Base-by-base conservation (phyloP, 352 stramenopile species). In the Aphanomyces cochlioides region DNA sequence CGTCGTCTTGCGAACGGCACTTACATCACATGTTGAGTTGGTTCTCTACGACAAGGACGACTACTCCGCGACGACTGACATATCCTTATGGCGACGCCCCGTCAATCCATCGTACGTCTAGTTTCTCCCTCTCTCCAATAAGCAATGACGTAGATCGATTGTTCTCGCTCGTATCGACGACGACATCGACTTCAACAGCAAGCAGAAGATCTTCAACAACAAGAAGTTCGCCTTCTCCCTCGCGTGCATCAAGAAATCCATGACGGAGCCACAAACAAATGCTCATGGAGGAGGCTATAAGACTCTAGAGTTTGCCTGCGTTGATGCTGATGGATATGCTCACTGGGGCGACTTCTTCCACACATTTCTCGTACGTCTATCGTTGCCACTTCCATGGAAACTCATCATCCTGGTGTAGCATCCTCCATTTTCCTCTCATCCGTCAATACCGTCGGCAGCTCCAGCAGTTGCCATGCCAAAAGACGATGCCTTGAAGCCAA, bases 1-100 rank as follows among this genome's bases (percentile, higher is more conserved):
- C 40, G 80, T 93, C 69, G 80, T 93, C 12, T 75, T 95, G 21
- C 77, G 77, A 28, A 91, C 85, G 28, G 72, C 74, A 3, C 75
- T 85, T 21, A 56, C 47, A 7, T 77, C 82, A 50, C 76, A 90
- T 4, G 77, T 92, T 8, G 87, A 95, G 76, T 89, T 95, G 21
- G 81, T 93, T 65, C 60, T 95, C 15, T 95, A 70, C 21, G 28
- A 19, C 28, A 28, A 28, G 28, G 28, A 28, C 2, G 28, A 28
- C 28, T 28, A 28, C 28, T 28, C 28, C 28, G 28, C 28, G 28
- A 28, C n/a, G n/a, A 38, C 40, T 17, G 53, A 70, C 39, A 53
- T 47, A 50, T n/a, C 36, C 5, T 50, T 47, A 15, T 70, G 47
- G n/a, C 21, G 7, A 10, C 47, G 34, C 34, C 64, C 64, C 37